These are phyloP conservation scores for Henningerozyma blattae DNA, from an alignment of 805 yeast species.

Conservation along the genomic window DNA sequence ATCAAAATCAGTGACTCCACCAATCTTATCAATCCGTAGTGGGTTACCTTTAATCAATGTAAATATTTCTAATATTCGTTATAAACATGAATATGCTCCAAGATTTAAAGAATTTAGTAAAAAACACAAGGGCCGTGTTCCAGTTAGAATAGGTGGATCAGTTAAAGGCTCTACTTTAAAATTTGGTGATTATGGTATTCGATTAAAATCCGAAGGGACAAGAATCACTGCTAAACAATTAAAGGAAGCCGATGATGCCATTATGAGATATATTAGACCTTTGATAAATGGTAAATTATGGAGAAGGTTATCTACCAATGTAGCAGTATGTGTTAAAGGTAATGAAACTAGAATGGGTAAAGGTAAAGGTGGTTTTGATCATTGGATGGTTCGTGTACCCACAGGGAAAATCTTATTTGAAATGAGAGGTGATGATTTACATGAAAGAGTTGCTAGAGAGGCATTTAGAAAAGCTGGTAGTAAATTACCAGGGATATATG, in stretches of 20 bases:
- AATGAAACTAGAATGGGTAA: constrained; percentile 99
- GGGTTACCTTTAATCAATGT: no score
- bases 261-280: constrained; percentile 75
- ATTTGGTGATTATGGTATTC: constrained; percentile 75
- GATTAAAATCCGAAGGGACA: constrained; percentile 80
- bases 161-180: constrained; percentile 73
- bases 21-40: no score
- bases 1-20: no score
- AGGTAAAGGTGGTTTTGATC: constrained; percentile 96
- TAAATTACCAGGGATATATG: constrained; percentile 86
- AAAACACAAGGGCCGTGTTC: constrained; percentile 87
- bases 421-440: constrained; percentile 60
- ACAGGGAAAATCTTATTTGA: constrained; percentile 91
- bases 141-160: constrained; percentile 92
- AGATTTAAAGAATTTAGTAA: constrained; percentile 47
- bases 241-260: constrained; percentile 79
- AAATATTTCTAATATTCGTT: no score
- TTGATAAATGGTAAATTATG: constrained; percentile 49
- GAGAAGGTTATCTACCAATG: constrained; percentile 71
- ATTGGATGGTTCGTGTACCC: constrained; percentile 94
- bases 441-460: constrained; percentile 82
- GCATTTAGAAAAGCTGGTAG: constrained; percentile 83
- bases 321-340: constrained; percentile 92
- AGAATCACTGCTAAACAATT: constrained; percentile 80
- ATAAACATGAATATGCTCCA: constrained; percentile 68